Percentiles rank a stretch among this genome's conserved stretches.
Evolutionary conservation across 2,329 filamentous ascomycete species (phyloP).

Genomic region (Trichoderma aggressivum): DNA sequence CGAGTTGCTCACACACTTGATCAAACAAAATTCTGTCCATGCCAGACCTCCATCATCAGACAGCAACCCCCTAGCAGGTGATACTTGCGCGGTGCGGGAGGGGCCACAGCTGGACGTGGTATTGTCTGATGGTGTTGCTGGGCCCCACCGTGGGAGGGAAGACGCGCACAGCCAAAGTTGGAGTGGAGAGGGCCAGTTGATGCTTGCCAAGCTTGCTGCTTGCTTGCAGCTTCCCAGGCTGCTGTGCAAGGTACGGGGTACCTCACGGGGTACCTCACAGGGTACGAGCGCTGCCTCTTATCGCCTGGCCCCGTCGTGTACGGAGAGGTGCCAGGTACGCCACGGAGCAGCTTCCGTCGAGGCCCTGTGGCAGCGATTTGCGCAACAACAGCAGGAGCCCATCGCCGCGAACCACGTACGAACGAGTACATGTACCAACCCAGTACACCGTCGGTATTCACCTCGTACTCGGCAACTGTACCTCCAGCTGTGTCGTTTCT

Average conservation of each 20-base stretch:
- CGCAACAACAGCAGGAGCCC: background rate
- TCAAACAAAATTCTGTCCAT: background rate
- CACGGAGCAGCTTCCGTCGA: background rate
- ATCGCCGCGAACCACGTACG: background rate
- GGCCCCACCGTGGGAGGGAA: background rate
- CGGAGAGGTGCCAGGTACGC: background rate
- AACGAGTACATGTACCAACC: too few relatives aligned
- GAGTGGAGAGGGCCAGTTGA: background rate
- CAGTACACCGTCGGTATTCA: background rate
- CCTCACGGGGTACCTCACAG: too few relatives aligned
- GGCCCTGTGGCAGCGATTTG: background rate
- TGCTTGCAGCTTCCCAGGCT: background rate
- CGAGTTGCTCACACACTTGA: background rate
- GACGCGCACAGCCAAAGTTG: background rate
- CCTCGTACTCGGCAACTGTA: slow-evolving; percentile 7
- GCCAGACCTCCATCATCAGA: background rate
- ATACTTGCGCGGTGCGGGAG: background rate
- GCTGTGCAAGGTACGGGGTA: background rate
- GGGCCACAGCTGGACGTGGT: background rate
- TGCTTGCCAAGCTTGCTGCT: background rate
- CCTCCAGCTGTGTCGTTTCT: background rate
- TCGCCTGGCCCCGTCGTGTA: background rate
- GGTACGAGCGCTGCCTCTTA: background rate
- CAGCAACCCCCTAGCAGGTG: slow-evolving; percentile 3
- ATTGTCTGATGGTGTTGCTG: background rate